phyloP scores from a whole-genome alignment of 2,329 filamentous ascomycete genomes.

The Epichloe elymi region DNA sequence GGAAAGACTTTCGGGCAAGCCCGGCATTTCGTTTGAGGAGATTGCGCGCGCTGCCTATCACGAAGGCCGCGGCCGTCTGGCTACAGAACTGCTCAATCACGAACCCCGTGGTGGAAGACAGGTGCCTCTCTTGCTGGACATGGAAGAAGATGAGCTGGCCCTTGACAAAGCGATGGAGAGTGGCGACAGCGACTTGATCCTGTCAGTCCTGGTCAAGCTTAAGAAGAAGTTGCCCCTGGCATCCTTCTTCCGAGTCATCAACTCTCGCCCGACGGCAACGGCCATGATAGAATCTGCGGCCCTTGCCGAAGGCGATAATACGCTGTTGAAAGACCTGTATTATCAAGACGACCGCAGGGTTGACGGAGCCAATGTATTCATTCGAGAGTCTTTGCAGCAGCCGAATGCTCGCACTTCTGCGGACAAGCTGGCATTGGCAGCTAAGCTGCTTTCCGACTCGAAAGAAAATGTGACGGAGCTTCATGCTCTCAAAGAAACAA shows the following conservation, averaged over 20 bases:
- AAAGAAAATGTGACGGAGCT: slow-evolving; percentile 68
- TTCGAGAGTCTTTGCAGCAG: slow-evolving; percentile 70
- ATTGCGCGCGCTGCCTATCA: slow-evolving; percentile 90
- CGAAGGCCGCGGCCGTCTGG: slow-evolving; percentile 77
- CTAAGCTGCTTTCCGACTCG: slow-evolving; percentile 69
- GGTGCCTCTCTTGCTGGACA: slow-evolving; percentile 80
- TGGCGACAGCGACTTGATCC: slow-evolving; percentile 86
- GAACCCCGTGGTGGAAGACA: slow-evolving; percentile 93
- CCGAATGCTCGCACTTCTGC: slow-evolving; percentile 53
- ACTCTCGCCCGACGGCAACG: slow-evolving; percentile 69
- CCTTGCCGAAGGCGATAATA: slow-evolving; percentile 54
- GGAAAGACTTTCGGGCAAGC: slow-evolving; percentile 71
- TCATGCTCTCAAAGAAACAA: slow-evolving; percentile 64
- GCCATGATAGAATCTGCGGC: slow-evolving; percentile 83
- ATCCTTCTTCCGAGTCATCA: slow-evolving; percentile 86
- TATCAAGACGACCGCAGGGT: slow-evolving; percentile 90
- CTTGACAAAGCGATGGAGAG: slow-evolving; percentile 95
- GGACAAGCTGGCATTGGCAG: slow-evolving; percentile 81
- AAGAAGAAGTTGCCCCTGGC: slow-evolving; percentile 85
- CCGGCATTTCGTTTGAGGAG: slow-evolving; percentile 88
- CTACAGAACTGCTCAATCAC: slow-evolving; percentile 82
- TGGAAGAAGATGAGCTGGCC: slow-evolving; percentile 92
- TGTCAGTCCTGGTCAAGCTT: slow-evolving; percentile 74
- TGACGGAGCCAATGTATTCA: slow-evolving; percentile 77
- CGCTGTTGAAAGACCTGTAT: slow-evolving; percentile 84